These are phyloP conservation scores for Harringtonia lauricola DNA, from an alignment of 2,329 filamentous ascomycete species.

Conservation along the genomic window DNA sequence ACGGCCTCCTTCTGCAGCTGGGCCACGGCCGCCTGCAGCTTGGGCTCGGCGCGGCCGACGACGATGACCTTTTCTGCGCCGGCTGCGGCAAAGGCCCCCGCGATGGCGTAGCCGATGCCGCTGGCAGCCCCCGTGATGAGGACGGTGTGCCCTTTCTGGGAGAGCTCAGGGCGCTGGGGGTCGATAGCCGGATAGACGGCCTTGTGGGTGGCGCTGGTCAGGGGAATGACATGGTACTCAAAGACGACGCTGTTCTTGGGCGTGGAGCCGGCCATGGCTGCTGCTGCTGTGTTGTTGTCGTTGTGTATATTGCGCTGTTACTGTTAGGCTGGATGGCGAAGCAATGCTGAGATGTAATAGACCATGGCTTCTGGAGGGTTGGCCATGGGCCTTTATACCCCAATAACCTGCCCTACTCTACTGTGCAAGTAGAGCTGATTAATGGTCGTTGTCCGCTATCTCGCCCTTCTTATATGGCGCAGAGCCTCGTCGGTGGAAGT, in stretches of 20 bases:
- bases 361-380: too few relatives aligned
- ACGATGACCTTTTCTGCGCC: conserved; percentile 19
- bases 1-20: neutral
- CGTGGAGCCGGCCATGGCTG: neutral
- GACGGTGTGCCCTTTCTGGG: conserved; percentile 35
- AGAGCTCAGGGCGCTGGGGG: conserved; percentile 23
- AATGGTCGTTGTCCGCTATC: too few relatives aligned
- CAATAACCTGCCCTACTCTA: too few relatives aligned
- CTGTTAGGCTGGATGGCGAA: too few relatives aligned
- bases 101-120: conserved; percentile 55
- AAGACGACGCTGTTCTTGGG: neutral
- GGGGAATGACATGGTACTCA: neutral
- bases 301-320: too few relatives aligned
- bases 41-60: neutral
- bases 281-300: too few relatives aligned
- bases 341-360: too few relatives aligned
- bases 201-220: conserved; percentile 14
- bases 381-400: too few relatives aligned
- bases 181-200: conserved; percentile 25
- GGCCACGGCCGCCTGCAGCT: neutral
- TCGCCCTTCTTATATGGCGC: too few relatives aligned
- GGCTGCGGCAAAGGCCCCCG: conserved; percentile 39
- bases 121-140: conserved; percentile 57
- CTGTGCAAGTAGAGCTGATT: too few relatives aligned
- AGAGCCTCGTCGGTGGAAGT: too few relatives aligned